Evolutionary conservation across 2,329 filamentous ascomycete genomes (phyloP).

Genomic region (Botrytis byssoidea): DNA sequence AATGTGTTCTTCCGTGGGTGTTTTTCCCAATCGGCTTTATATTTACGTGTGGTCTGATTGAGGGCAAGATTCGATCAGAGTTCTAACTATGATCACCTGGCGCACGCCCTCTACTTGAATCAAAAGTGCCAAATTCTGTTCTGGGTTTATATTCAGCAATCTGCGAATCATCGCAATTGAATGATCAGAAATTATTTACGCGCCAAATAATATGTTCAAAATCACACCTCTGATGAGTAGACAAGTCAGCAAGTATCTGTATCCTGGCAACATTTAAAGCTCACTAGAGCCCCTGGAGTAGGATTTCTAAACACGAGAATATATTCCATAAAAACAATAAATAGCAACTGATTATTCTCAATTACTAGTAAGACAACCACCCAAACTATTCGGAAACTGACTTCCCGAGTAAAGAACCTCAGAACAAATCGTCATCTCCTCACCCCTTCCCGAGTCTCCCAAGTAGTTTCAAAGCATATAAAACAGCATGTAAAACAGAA

Average conservation of each 20-base stretch:
- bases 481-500: slow-evolving; percentile 41
- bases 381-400: background rate
- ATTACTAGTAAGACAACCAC: background rate
- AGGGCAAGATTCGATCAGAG: background rate
- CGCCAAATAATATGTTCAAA: background rate
- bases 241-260: background rate
- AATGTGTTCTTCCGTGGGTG: slow-evolving; percentile 40
- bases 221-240: background rate
- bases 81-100: background rate
- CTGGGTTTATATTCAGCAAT: background rate
- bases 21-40: background rate
- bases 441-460: background rate
- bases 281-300: no score
- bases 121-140: background rate
- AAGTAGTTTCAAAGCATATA: slow-evolving; percentile 58
- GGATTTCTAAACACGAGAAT: accelerated
- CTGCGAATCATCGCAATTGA: background rate
- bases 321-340: background rate
- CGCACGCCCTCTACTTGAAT: background rate
- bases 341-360: accelerated
- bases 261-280: accelerated
- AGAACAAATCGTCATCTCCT: background rate
- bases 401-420: background rate
- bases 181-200: background rate
- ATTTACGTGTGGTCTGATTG: background rate